Conservation (phyloP, 306 rosid genomes). For the Casuarina cunninghamiana region DNA sequence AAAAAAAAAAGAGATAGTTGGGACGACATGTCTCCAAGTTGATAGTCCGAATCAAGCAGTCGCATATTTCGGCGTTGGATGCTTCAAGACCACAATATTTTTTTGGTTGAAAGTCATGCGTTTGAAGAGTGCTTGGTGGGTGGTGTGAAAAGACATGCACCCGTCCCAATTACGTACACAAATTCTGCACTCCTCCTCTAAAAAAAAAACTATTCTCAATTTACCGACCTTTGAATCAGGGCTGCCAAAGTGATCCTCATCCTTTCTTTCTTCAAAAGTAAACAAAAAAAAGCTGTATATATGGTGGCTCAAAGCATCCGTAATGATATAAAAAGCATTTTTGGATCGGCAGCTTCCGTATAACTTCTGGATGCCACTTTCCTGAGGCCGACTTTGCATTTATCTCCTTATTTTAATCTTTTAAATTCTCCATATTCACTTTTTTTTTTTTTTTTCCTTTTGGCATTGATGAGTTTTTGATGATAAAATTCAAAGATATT, state of each 20-base stretch:
- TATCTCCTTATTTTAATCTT: not conserved
- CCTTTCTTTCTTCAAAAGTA: not conserved
- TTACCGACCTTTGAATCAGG: not conserved
- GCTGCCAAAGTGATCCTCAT: not conserved
- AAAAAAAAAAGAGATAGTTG: not conserved
- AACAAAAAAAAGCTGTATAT: not conserved
- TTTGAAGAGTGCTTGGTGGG: not conserved
- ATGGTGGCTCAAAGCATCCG: not conserved
- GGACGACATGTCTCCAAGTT: not conserved
- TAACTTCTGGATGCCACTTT: not conserved
- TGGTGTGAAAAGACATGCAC: slow-evolving; percentile 4
- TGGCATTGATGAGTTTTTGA: too few relatives aligned
- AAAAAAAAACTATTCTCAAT: not conserved
- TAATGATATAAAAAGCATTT: not conserved
- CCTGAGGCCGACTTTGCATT: not conserved
- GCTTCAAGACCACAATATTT: slow-evolving; percentile 3
- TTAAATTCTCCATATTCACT: not conserved
- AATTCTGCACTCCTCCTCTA: slow-evolving; percentile 11
- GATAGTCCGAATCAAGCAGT: not conserved
- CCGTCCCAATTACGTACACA: slow-evolving; percentile 17
- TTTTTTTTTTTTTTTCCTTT: too few relatives aligned
- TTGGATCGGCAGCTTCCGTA: not conserved
- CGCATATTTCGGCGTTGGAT: slow-evolving; percentile 19
- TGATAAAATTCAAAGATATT: too few relatives aligned
- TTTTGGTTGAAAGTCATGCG: not conserved